A percentile compares a stretch with the other conserved stretches of the same genome.
These are phyloP conservation scores for Colletotrichum aenigma DNA, from an alignment of 2,329 filamentous ascomycete genomes.

Conservation along the genomic window DNA sequence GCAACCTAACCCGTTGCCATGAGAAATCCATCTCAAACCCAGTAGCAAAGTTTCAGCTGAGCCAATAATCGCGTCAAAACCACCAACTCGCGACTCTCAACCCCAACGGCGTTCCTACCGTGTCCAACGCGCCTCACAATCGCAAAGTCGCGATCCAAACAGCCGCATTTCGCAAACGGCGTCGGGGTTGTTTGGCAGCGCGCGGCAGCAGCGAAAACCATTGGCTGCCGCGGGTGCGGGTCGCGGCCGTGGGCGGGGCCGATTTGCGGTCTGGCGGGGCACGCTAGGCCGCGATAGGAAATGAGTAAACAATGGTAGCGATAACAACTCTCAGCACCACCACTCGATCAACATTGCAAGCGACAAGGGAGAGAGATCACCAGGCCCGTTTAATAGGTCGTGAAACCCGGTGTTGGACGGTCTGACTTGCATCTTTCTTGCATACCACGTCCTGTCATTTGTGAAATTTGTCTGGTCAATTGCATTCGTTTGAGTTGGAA, in stretches of 20 bases:
- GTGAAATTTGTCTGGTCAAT: not conserved
- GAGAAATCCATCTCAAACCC: not conserved
- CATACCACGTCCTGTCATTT: not conserved
- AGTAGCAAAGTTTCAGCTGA: not conserved
- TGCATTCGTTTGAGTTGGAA: not conserved
- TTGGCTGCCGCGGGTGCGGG: slow-evolving; percentile 4
- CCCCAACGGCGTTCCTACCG: not conserved
- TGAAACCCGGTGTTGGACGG: not conserved
- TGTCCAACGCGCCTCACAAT: not conserved
- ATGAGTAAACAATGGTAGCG: slow-evolving; percentile 48
- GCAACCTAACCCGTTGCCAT: not conserved
- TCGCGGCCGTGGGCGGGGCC: slow-evolving; percentile 6
- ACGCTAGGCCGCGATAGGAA: slow-evolving; percentile 43
- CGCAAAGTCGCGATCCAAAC: not conserved
- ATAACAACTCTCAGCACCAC: slow-evolving; percentile 13
- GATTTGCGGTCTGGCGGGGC: not conserved
- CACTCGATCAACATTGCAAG: not conserved
- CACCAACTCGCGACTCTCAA: not conserved
- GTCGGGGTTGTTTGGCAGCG: not conserved
- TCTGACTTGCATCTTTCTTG: not conserved
- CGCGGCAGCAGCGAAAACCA: not conserved
- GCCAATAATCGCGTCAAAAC: slow-evolving; percentile 1
- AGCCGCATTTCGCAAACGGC: not conserved
- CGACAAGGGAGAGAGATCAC: not conserved
- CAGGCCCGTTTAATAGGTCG: not conserved